These are phyloP conservation scores for Chiua sp. DNA, from an alignment of 1,284 basidiomycete genomes.

Conservation along the genomic window DNA sequence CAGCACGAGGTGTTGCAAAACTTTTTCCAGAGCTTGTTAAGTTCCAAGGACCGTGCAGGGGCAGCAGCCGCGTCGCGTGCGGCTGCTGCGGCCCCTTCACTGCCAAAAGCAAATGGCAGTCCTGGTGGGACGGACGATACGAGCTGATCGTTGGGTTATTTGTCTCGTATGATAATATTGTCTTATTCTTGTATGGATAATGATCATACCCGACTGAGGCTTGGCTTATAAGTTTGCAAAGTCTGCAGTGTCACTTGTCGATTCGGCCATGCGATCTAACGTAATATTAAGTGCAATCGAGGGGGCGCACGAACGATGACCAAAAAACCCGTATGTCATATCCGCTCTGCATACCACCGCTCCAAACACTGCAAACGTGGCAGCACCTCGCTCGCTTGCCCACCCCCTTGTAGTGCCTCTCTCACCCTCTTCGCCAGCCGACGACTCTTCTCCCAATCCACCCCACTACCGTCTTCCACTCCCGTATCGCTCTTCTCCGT, in stretches of 20 bases:
- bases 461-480: conserved; percentile 13
- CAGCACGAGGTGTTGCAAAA: conserved; percentile 86
- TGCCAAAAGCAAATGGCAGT: conserved; percentile 32
- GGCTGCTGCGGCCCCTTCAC: conserved; percentile 26
- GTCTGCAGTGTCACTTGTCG: too few relatives aligned
- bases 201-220: background rate
- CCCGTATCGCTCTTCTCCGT: background rate
- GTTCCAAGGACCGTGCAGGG: conserved; percentile 61
- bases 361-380: conserved; percentile 33
- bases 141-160: conserved; percentile 27
- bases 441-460: conserved; percentile 37
- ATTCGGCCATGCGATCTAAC: too few relatives aligned
- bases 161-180: background rate
- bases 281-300: too few relatives aligned
- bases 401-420: conserved; percentile 26
- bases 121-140: conserved; percentile 42
- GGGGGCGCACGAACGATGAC: too few relatives aligned
- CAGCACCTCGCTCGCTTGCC: conserved; percentile 27
- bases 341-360: conserved; percentile 13
- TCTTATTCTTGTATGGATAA: conserved; percentile 8
- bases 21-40: conserved; percentile 85
- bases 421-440: conserved; percentile 28
- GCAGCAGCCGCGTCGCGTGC: conserved; percentile 32
- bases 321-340: background rate
- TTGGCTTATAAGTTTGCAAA: too few relatives aligned